These are phyloP conservation scores for Podospora tetraspora DNA, from an alignment of 495 filamentous ascomycete species.

Conservation along the genomic window DNA sequence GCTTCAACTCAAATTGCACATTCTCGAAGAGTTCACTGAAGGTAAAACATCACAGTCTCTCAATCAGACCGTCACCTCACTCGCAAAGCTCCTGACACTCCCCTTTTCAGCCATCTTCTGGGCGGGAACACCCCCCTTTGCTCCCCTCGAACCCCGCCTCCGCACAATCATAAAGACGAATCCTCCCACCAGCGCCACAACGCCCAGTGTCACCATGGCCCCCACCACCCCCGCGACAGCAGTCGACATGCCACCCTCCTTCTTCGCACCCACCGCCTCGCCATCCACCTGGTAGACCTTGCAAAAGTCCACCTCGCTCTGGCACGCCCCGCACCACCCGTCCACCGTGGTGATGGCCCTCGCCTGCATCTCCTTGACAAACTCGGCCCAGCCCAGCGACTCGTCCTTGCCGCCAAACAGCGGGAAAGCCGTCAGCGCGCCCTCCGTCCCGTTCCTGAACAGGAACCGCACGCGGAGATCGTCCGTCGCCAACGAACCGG, in stretches of 20 bases:
- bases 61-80: neutral
- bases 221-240: conserved; percentile 11
- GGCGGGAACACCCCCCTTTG: neutral
- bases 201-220: conserved; percentile 9
- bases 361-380: conserved; percentile 6
- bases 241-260: conserved; percentile 3
- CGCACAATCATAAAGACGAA: neutral
- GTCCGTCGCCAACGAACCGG: neutral
- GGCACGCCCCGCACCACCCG: conserved; percentile 16
- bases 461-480: conserved; percentile 15
- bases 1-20: neutral
- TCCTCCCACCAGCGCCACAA: neutral
- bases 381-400: conserved; percentile 15
- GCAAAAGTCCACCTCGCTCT: conserved; percentile 19
- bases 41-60: neutral
- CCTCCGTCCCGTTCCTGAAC: conserved; percentile 20
- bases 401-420: conserved; percentile 13
- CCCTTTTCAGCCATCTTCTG: neutral
- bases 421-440: conserved; percentile 6
- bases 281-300: neutral
- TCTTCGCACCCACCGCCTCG: neutral
- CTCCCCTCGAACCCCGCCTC: neutral
- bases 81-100: neutral
- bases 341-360: conserved; percentile 4
- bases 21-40: neutral